Conservation (phyloP, 768 basidiomycete species). For the Suillus variegatus region DNA sequence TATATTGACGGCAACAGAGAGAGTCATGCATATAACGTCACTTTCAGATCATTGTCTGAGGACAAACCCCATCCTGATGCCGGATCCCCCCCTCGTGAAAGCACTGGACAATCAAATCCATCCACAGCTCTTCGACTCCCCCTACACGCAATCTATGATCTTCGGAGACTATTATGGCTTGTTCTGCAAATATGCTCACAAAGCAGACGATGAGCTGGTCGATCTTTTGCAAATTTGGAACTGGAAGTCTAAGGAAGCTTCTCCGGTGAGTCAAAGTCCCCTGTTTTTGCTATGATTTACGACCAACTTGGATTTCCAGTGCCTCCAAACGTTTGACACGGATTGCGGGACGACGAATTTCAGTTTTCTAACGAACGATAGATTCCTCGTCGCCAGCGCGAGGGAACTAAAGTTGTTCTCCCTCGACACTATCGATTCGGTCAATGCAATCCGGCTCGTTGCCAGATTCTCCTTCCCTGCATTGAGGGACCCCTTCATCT, state of each 20-base stretch:
- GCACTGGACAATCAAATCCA: background rate
- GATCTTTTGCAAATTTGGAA: conserved; percentile 3
- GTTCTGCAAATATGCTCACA: background rate
- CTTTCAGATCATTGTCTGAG: background rate
- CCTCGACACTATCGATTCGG: background rate
- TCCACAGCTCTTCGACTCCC: too few species aligned
- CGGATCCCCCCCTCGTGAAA: background rate
- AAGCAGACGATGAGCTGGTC: background rate
- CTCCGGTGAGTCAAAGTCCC: background rate
- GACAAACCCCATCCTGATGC: background rate
- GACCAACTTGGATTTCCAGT: background rate
- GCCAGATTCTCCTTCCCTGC: background rate
- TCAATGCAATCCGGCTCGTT: background rate
- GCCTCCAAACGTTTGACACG: background rate
- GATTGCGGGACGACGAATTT: background rate
- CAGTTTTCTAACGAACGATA: background rate
- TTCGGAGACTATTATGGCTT: background rate
- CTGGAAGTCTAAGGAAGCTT: background rate
- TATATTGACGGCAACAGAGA: background rate
- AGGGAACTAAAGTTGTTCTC: background rate
- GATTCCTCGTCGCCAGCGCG: background rate
- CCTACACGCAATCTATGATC: background rate
- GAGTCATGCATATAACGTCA: background rate
- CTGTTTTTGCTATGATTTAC: background rate
- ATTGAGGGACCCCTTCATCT: background rate